Evolutionary conservation across 495 filamentous ascomycete genomes (phyloP).

Genomic region (Penicillium arizonense): DNA sequence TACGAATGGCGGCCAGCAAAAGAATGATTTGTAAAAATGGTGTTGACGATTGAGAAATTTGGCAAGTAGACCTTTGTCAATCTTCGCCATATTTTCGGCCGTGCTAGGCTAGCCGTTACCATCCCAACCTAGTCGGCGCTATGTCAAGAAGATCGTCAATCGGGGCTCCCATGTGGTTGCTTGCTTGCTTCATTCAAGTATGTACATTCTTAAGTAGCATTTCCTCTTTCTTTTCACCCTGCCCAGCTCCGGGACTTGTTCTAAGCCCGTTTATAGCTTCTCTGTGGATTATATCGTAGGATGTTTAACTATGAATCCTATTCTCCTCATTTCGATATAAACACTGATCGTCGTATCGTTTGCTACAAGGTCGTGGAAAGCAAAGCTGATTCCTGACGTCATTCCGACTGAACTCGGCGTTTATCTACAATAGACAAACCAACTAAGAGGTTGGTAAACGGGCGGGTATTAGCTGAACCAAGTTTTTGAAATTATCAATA

Average conservation of each 20-base stretch:
- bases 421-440: not conserved
- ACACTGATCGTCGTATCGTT: not conserved
- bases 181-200: too few relatives aligned
- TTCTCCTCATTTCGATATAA: not conserved
- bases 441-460: not conserved
- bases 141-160: not conserved
- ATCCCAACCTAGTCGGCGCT: not conserved
- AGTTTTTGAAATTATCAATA: not conserved
- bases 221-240: too few relatives aligned
- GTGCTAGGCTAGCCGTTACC: not conserved
- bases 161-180: too few relatives aligned
- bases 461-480: not conserved
- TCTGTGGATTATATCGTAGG: not conserved
- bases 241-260: too few relatives aligned
- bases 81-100: not conserved
- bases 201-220: too few relatives aligned
- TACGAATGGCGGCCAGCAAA: constrained; percentile 38
- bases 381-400: not conserved
- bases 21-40: not conserved
- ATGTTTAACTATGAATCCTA: not conserved
- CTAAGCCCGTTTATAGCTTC: not conserved
- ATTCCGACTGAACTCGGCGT: not conserved
- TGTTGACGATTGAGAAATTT: not conserved
- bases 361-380: not conserved
- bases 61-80: not conserved